Evolutionary conservation across 495 filamentous ascomycete genomes (phyloP).

Genomic region (Hypoxylon fuscum): DNA sequence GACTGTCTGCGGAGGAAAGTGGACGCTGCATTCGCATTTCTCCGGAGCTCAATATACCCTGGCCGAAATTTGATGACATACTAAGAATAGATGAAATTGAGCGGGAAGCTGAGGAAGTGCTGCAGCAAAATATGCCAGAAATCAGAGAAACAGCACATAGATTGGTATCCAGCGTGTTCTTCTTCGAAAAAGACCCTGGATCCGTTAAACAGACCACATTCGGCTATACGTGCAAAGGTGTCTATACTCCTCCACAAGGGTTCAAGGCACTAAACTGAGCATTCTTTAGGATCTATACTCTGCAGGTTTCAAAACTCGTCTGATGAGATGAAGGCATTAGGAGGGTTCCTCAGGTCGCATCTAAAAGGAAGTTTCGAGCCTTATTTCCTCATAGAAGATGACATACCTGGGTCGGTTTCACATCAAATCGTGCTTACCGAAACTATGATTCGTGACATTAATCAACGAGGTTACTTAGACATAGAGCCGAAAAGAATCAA

Average conservation of each 20-base stretch:
- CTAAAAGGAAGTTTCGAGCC: conserved; percentile 40
- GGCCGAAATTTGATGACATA: conserved; percentile 28
- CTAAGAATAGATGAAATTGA: conserved; percentile 8
- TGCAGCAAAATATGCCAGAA: conserved; percentile 9
- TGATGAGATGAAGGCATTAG: conserved; percentile 35
- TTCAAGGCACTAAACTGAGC: not conserved
- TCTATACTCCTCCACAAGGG: not conserved
- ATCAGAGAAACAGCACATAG: conserved; percentile 41
- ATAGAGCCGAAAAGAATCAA: conserved; percentile 20
- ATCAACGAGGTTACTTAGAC: conserved; percentile 23
- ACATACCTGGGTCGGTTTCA: conserved; percentile 2
- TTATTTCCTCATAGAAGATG: conserved; percentile 37
- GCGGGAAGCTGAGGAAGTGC: conserved; percentile 8
- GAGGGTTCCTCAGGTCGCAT: conserved; percentile 23
- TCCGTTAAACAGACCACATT: conserved; percentile 24
- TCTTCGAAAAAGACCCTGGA: conserved; percentile 37
- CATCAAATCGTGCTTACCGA: conserved; percentile 21
- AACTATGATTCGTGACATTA: conserved; percentile 27
- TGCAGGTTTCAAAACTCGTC: conserved; percentile 40
- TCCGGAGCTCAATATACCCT: conserved; percentile 30
- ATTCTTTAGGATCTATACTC: conserved; percentile 32
- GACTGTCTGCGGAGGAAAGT: not conserved
- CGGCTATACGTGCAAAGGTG: conserved; percentile 34
- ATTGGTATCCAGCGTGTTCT: conserved; percentile 45
- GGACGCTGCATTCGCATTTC: conserved; percentile 38